Base-by-base conservation (phyloP, 2,329 filamentous ascomycete genomes). In the Emericellopsis cladophorae region DNA sequence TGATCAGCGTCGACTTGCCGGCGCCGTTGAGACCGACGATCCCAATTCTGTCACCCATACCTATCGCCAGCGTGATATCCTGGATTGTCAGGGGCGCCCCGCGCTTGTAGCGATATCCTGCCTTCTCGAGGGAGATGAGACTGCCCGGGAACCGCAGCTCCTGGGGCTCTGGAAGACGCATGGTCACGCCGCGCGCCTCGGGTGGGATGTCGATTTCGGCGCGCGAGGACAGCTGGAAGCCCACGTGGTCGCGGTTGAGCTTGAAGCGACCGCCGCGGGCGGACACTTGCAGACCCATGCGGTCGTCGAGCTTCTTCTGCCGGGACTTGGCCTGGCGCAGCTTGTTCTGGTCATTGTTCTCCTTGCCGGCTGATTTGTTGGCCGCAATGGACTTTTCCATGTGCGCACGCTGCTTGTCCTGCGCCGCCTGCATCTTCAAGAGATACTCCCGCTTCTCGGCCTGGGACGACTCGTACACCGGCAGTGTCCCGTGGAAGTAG, bases 291-390 rank as follows among this genome's bases (percentile, higher is more conserved):
- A 93, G 58, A 0, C 86, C 87, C 76, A 79, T 84, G 6, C 85
- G 70, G 42, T 92, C 81, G 42, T 93, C 85, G 1, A 93, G 69
- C 55, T 87, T 89, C 66, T 88, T 90, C 61, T 89, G 84, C 1
- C 85, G 71, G 5, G 81, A 85, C 46, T 88, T 89, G 4, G 85
- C 86, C 64, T 89, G 84, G n/a, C 84, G 78, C 3, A 93, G 68
- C 55, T 88, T 89, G 54, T 90, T 90, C 49, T 88, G 81, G 52
- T 93, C 86, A 24, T 86, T 84, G 22, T 80, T 81, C 37, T 79
- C 78, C 55, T 81, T 84, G 7, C 84, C 87, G 16, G 81, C 74
- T 48, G 80, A 81, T 51, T 87, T 73, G 48, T 84, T 90, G 44
- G 80, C 74, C 16, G 74, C 69, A 39, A 93, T 87, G 0, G 79